Percentiles rank a stretch among this genome's conserved stretches.
Conservation (phyloP, 352 stramenopile species). For the Phytopythium boreale region DNA sequence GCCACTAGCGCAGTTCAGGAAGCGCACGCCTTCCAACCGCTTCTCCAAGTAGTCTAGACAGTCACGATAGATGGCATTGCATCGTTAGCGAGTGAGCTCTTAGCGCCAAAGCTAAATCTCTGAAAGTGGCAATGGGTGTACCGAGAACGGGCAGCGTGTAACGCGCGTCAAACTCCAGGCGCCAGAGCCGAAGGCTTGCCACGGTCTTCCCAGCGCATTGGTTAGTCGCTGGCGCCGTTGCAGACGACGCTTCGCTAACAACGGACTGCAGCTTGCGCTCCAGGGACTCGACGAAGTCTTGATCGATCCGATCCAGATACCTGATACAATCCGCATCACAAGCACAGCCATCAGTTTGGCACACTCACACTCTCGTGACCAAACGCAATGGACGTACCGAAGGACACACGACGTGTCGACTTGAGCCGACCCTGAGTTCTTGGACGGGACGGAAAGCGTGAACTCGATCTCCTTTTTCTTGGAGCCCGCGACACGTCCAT, state of each 20-base stretch:
- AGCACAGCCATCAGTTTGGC: neutral
- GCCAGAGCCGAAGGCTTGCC: slow-evolving; percentile 45
- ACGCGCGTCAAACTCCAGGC: slow-evolving; percentile 74
- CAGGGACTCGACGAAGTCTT: slow-evolving; percentile 24
- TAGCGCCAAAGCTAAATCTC: too few relatives aligned
- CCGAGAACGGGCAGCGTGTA: slow-evolving; percentile 52
- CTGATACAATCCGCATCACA: slow-evolving; percentile 5
- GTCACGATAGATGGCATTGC: neutral
- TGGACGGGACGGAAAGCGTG: slow-evolving; percentile 37
- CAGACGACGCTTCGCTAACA: neutral
- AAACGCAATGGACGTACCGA: slow-evolving; percentile 9
- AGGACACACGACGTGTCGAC: slow-evolving; percentile 66
- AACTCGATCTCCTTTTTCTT: slow-evolving; percentile 69
- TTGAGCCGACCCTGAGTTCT: neutral
- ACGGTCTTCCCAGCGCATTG: neutral
- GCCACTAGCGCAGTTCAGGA: slow-evolving; percentile 36
- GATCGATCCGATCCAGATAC: slow-evolving; percentile 55
- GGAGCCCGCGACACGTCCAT: slow-evolving; percentile 43
- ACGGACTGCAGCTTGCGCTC: slow-evolving; percentile 15
- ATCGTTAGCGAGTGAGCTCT: neutral
- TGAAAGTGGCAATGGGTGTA: slow-evolving; percentile 11
- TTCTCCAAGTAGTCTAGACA: slow-evolving; percentile 43
- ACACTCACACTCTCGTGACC: neutral
- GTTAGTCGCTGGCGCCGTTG: neutral
- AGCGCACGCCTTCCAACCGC: slow-evolving; percentile 35